Evolutionary conservation across 1,139 yeast genomes (phyloP), one percentile per base, ranked within the genome.

Genomic region (Petasospora fabianii): DNA sequence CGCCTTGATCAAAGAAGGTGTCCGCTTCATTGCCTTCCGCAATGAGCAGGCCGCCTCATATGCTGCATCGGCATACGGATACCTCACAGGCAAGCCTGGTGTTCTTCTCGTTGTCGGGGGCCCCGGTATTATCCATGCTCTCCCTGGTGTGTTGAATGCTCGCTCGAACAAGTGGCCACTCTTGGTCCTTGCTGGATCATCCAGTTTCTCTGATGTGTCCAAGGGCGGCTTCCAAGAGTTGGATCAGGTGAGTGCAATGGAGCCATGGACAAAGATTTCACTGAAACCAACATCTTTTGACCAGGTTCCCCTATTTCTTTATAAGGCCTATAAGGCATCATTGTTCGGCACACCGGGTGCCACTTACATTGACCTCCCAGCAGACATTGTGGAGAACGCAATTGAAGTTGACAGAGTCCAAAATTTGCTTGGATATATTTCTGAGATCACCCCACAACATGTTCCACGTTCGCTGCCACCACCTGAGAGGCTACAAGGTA

Each of bases 31-130:
- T 24, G 58, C 79, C 1, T 79, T 79, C 52, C 63, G 86, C 44
- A 80, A 80, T 57, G 86, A 80, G 51, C 85, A 80, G 51, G 68
- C 82, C 11, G 86, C 86, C 0, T 74, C 84, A 1, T 79, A 80
- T 50, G 86, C 86, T 3, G 86, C 86, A 3, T 74, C 83, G 2
- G 70, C 73, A 1, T 79, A 80, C 53, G 85, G 85, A 0, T 80
- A 75, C 49, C 56, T 80, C 32, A 77, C 81, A 4, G 75, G 76
- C 1, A 61, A 59, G 41, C 86, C 86, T 0, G 85, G 83, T 16
- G 82, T 80, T 1, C 56, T 78, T 14, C 62, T 80, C 3, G 83
- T 78, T 0, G 86, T 80, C 3, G 86, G 86, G 16, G 86, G 86
- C 0, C 85, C 86, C 0, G 86, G 86, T 5, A 65, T 80, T 2